Evolutionary conservation across 345 rosid genomes (phyloP), one percentile per base, ranked within the genome.

Genomic region (Raphanus sativus): DNA sequence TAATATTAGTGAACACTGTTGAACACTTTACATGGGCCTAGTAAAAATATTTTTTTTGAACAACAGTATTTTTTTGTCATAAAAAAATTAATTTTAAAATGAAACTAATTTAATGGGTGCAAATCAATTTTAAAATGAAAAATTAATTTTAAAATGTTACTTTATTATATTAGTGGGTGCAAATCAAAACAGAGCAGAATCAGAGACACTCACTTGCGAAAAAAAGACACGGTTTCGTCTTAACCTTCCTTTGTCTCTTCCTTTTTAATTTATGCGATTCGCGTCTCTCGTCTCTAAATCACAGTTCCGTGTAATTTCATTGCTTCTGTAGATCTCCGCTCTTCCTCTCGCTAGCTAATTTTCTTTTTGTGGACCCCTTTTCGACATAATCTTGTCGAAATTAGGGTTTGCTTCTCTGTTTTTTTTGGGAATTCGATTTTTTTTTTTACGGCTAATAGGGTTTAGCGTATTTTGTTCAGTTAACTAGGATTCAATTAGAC

Each of bases 371-470:
- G 66, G 50, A 65, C 30, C 56, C 26, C 7, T 6, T 40, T 29
- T 40, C 11, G 15, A 62, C 5, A 17, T 13, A 45, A 1, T 8
- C 73, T 66, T 62, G 36, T 75, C 63, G 56, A 50, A n/a, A 30
- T 67, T 59, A 45, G 62, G 73, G 67, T 75, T 67, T 66, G n/a
- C 2, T 40, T 56, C 45, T 56, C 48, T 24, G 5, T 29, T 28
- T 28, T 12, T 42, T 66, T 13, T 11, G 10, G 56, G 15, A 8
- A 21, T 73, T 64, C 66, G 38, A 26, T 17, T 17, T 55, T 45
- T 62, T 52, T 40, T n/a, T 36, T 8, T 24, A 38, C 2, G 5
- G 67, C 38, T 54, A 9, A 17, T 73, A 12, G 26, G 33, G 2
- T 63, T 73, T 48, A 0, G 24, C 0, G 38, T 65, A 34, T 55